Conservation (phyloP, 225 moss, liverwort and hornwort genomes). For the Neckera pumila region DNA sequence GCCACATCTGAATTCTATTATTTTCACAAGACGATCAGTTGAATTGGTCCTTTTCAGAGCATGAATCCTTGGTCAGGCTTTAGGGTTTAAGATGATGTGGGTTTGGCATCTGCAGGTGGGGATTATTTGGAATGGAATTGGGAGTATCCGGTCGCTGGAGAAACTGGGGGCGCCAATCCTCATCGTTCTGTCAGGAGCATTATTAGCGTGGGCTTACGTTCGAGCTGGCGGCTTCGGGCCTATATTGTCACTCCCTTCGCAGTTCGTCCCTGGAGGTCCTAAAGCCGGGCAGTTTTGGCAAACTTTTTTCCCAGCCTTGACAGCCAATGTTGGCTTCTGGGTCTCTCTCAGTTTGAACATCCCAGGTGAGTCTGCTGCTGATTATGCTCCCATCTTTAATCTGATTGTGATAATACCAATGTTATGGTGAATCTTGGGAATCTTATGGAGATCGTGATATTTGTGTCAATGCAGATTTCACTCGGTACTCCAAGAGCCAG, state of each 20-base stretch:
- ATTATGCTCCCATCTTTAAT: background rate
- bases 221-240: conserved; percentile 77
- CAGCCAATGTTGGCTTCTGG: conserved; percentile 86
- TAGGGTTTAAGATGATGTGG: background rate
- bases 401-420: background rate
- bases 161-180: conserved; percentile 71
- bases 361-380: conserved; percentile 39
- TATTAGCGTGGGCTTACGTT: conserved; percentile 58
- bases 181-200: conserved; percentile 52
- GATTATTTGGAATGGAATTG: conserved; percentile 82
- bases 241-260: conserved; percentile 73
- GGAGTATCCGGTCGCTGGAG: conserved; percentile 71
- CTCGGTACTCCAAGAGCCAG: conserved; percentile 75
- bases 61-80: background rate
- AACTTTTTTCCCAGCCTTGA: conserved; percentile 75
- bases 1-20: background rate
- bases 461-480: conserved; percentile 54
- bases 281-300: conserved; percentile 84
- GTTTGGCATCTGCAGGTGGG: conserved; percentile 34
- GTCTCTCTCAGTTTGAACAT: conserved; percentile 79
- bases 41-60: background rate
- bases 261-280: conserved; percentile 61
- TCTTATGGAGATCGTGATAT: background rate
- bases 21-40: background rate
- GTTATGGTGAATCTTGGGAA: background rate